These are phyloP conservation scores for Candida alai DNA, from an alignment of 805 yeast genomes.

Conservation along the genomic window DNA sequence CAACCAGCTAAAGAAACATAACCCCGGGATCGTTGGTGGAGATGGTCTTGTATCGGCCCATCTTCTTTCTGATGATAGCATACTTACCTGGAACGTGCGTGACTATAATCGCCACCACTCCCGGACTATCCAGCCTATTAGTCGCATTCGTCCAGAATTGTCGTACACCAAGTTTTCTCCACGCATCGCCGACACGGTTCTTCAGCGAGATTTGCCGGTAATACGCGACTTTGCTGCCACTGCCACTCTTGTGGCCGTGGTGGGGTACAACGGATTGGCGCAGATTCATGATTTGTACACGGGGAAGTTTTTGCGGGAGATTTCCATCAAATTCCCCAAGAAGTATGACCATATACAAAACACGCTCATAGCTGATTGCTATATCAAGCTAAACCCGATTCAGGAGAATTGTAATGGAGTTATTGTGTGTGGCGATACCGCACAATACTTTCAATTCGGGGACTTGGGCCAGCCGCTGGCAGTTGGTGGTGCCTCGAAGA, in stretches of 20 bases:
- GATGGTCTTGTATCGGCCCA: constrained; percentile 40
- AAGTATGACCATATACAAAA: constrained; percentile 19
- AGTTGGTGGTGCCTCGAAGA: constrained; percentile 8
- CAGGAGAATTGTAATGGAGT: constrained; percentile 32
- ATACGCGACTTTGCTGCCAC: constrained; percentile 30
- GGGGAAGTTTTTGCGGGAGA: constrained; percentile 37
- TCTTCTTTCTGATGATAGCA: constrained; percentile 37
- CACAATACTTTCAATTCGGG: constrained; percentile 48
- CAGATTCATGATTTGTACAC: constrained; percentile 41
- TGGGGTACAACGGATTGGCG: constrained; percentile 41
- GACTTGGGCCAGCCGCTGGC: constrained; percentile 16
- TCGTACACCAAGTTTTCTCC: constrained; percentile 17
- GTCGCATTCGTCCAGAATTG: constrained; percentile 19
- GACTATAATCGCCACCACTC: too few relatives aligned
- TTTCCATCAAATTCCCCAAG: constrained; percentile 28
- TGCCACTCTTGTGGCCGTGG: constrained; percentile 32
- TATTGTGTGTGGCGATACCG: constrained; percentile 35
- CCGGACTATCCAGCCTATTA: constrained; percentile 14
- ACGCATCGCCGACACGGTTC: constrained; percentile 6
- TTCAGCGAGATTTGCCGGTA: constrained; percentile 7
- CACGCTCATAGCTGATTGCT: constrained; percentile 22
- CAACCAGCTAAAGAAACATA: constrained; percentile 12
- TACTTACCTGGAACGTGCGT: constrained; percentile 43
- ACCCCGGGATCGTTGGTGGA: constrained; percentile 28
- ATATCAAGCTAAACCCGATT: constrained; percentile 23